These are phyloP conservation scores for Solanum pinnatisectum DNA, from an alignment of 257 asterid genomes.

Conservation along the genomic window DNA sequence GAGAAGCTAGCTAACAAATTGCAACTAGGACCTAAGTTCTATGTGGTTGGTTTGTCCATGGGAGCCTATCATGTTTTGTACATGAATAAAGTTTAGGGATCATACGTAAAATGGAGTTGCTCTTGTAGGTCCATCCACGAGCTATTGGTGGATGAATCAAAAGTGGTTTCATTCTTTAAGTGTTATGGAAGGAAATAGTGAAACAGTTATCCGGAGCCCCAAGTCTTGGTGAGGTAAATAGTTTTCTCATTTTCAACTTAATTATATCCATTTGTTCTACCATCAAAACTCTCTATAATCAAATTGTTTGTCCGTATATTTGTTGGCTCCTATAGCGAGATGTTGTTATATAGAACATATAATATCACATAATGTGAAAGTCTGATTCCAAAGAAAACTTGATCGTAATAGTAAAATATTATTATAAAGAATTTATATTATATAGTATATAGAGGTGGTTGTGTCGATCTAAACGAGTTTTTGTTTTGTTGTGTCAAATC, in stretches of 20 bases:
- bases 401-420: background rate
- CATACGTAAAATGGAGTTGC: conserved; percentile 36
- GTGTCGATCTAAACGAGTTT: background rate
- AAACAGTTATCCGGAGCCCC: conserved; percentile 25
- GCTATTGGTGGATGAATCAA: conserved; percentile 87
- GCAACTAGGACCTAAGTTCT: conserved; percentile 63
- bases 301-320: background rate
- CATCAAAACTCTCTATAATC: too few relatives aligned
- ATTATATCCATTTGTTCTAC: too few relatives aligned
- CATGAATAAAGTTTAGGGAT: background rate
- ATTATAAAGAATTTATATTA: background rate
- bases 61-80: conserved; percentile 58
- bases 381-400: background rate
- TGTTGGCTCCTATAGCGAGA: background rate
- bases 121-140: conserved; percentile 51
- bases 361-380: background rate
- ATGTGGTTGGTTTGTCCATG: conserved; percentile 52
- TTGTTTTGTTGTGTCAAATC: background rate
- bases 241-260: background rate
- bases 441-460: background rate
- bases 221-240: conserved; percentile 40
- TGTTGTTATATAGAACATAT: too few relatives aligned
- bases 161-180: conserved; percentile 59
- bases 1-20: conserved; percentile 54
- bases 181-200: conserved; percentile 35